These are phyloP conservation scores for Domatiomyces catenatus DNA, from an alignment of 2,329 filamentous ascomycete species.

Conservation along the genomic window DNA sequence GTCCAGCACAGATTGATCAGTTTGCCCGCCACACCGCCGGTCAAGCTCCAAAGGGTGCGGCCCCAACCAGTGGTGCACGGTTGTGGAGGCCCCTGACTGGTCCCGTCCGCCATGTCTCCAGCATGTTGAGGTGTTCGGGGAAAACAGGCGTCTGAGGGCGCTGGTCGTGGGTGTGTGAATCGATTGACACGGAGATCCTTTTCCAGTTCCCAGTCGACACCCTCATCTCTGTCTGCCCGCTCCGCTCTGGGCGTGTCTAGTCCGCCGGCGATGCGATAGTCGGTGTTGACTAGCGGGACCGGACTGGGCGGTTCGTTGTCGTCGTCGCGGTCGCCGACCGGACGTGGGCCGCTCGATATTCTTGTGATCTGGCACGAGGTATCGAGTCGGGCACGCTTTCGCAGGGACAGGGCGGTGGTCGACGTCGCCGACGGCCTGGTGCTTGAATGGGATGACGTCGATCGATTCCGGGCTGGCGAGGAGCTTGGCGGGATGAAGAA, in stretches of 20 bases:
- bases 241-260: conserved; percentile 20
- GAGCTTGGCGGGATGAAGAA: not conserved
- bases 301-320: conserved; percentile 18
- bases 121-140: not conserved
- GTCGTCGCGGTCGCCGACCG: not conserved
- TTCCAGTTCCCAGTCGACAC: conserved; percentile 20
- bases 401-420: not conserved
- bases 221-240: conserved; percentile 12
- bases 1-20: conserved; percentile 71
- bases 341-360: not conserved
- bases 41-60: conserved; percentile 27
- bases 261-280: conserved; percentile 25
- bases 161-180: conserved; percentile 22
- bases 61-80: conserved; percentile 22
- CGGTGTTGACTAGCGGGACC: conserved; percentile 24
- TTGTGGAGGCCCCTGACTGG: not conserved
- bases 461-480: not conserved
- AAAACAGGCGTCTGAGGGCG: conserved; percentile 9
- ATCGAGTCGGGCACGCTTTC: not conserved
- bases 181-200: conserved; percentile 29
- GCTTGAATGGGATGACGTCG: not conserved
- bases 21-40: conserved; percentile 41
- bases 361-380: not conserved
- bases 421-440: not conserved
- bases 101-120: not conserved